These are phyloP conservation scores for Jatropha curcas DNA, from an alignment of 345 rosid species.

Conservation along the genomic window DNA sequence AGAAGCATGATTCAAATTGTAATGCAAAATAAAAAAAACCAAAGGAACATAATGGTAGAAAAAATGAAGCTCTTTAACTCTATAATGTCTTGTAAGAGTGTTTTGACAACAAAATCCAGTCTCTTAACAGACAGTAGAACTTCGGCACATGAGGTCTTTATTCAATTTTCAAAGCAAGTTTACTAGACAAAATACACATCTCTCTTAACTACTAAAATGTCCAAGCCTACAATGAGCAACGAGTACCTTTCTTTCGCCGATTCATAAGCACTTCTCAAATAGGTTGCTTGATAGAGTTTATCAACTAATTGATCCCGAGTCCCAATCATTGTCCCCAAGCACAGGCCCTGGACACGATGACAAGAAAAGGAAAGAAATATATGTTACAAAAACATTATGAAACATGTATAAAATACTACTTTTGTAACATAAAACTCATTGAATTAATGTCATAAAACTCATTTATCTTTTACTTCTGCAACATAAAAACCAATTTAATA, in stretches of 20 bases:
- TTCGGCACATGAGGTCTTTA: slow-evolving; percentile 22
- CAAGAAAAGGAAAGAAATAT: slow-evolving; percentile 1
- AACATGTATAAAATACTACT: not conserved
- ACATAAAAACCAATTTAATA: no score
- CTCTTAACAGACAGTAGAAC: slow-evolving; percentile 20
- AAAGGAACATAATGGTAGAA: slow-evolving; percentile 16
- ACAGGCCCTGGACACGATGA: slow-evolving; percentile 43
- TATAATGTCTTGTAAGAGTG: slow-evolving; percentile 23
- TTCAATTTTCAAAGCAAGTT: slow-evolving; percentile 29
- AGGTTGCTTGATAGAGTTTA: slow-evolving; percentile 13
- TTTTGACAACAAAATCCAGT: slow-evolving; percentile 22
- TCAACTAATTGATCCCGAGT: slow-evolving; percentile 7
- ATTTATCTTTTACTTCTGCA: no score
- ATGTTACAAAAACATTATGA: slow-evolving; percentile 9
- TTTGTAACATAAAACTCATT: not conserved
- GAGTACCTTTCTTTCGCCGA: not conserved
- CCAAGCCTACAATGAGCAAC: slow-evolving; percentile 17
- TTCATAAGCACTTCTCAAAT: slow-evolving; percentile 16
- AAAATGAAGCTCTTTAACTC: slow-evolving; percentile 20
- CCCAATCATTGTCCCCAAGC: slow-evolving; percentile 55
- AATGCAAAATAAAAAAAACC: not conserved
- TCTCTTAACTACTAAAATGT: slow-evolving; percentile 11
- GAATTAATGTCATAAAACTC: not conserved
- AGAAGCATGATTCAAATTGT: slow-evolving; percentile 8
- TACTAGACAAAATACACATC: slow-evolving; percentile 18